Evolutionary conservation across 1,284 basidiomycete genomes (phyloP).

Genomic region (Sanghuangporus sanghuang): DNA sequence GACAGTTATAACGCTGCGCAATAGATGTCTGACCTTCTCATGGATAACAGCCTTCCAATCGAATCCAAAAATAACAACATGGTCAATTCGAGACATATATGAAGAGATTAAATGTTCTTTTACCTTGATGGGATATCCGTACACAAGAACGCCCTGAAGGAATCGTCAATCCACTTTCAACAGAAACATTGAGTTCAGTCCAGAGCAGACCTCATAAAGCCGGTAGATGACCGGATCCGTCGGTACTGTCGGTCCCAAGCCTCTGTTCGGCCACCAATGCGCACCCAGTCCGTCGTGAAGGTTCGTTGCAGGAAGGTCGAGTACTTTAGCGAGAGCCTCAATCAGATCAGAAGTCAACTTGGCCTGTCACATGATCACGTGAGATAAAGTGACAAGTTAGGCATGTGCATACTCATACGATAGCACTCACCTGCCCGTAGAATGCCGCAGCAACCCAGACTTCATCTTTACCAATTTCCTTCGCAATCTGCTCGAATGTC

Average conservation of each 20-base stretch:
- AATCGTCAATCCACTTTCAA: neutral
- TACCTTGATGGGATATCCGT: constrained; percentile 77
- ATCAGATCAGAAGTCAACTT: constrained; percentile 63
- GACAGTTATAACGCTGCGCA: neutral
- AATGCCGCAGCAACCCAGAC: constrained; percentile 87
- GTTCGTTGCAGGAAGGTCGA: constrained; percentile 39
- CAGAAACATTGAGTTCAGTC: neutral
- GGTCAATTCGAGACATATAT: neutral
- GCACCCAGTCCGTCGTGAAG: constrained; percentile 50
- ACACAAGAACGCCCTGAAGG: constrained; percentile 65
- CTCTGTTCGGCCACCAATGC: constrained; percentile 72
- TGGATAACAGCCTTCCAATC: constrained; percentile 65
- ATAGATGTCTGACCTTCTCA: constrained; percentile 57
- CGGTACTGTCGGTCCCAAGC: constrained; percentile 62
- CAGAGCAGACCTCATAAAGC: constrained; percentile 64
- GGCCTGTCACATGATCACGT: constrained; percentile 39
- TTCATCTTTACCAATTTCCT: constrained; percentile 71
- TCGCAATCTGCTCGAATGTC: constrained; percentile 70
- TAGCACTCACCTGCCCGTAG: constrained; percentile 65
- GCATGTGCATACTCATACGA: neutral
- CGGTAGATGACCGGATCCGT: constrained; percentile 83
- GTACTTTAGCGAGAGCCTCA: constrained; percentile 42
- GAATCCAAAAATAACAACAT: neutral
- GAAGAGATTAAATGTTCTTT: constrained; percentile 16
- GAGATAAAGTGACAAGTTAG: neutral